Evolutionary conservation across 2,329 filamentous ascomycete species (phyloP), one percentile per base, ranked within the genome.

Genomic region (Eutypella sp.): DNA sequence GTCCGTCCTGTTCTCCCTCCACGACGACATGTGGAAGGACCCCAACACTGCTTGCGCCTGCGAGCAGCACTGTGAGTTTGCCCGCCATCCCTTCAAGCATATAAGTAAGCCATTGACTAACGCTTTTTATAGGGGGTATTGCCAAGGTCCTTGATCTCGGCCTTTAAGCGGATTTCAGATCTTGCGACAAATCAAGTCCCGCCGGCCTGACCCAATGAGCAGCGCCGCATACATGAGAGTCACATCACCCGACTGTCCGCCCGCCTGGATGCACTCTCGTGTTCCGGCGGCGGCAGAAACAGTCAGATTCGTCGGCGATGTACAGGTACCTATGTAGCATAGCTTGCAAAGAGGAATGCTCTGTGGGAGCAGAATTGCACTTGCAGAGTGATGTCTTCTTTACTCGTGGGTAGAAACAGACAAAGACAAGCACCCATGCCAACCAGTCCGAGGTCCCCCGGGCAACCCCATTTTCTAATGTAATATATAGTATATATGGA

Each of bases 21-120:
- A 79, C 59, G 74, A 95, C 60, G 91, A 96, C 66, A 53, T 67
- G 56, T 97, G 91, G 91, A 96, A 96, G 83, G 60, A 70, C 34
- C 69, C 78, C 24, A 86, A 85, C 56, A 65, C 69, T 27, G 47
- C 52, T 37, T 88, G 82, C 68, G 70, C 70, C 50, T 89, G 90
- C 59, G 91, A 96, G 83, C 81, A 84, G 71, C 75, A 76, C 76
- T 96, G 89, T 39, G 23, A 39, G 36, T 39, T 24, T 38, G 47
- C 60, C 70, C 47, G 69, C 76, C 61, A 79, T 80, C 64, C 70
- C 37, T 27, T 24, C 25, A 6, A 25, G 19, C 29, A 27, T 43
- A n/a, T n/a, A n/a, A n/a, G n/a, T n/a, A n/a, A n/a, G n/a, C 11
- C 19, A 42, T 23, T 11, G 8, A 19, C 36, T 39, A 39, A 39